These are phyloP conservation scores for Trypanosoma vivax DNA, from an alignment of 208 protist genomes.

Conservation along the genomic window DNA sequence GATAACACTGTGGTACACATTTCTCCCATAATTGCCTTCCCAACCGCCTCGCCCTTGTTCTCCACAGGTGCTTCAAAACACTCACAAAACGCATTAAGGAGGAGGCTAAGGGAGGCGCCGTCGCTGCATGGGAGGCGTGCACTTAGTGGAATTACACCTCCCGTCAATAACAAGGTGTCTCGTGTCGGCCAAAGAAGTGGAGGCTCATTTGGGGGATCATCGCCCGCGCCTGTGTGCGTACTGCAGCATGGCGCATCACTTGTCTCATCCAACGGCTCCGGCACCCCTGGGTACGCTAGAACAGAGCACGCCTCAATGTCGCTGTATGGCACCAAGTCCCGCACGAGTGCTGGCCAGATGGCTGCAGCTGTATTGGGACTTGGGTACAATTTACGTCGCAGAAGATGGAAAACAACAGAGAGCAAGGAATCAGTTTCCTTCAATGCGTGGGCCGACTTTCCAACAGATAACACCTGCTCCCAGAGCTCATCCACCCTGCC, in stretches of 20 bases:
- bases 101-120: conserved; percentile 25
- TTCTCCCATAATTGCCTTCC: conserved; percentile 5
- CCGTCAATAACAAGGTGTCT: conserved; percentile 71
- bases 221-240: neutral
- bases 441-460: conserved; percentile 31
- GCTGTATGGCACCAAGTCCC: conserved; percentile 41
- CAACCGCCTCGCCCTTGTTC: neutral
- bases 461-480: conserved; percentile 27
- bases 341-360: conserved; percentile 40
- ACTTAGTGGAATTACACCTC: conserved; percentile 77
- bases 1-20: conserved; percentile 17
- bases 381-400: conserved; percentile 26
- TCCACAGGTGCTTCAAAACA: neutral
- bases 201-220: neutral
- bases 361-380: neutral
- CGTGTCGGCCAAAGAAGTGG: conserved; percentile 34
- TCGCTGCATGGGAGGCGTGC: conserved; percentile 44
- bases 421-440: conserved; percentile 70
- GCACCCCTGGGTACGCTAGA: conserved; percentile 49
- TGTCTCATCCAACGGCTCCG: conserved; percentile 11
- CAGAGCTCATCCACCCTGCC: conserved; percentile 22
- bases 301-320: conserved; percentile 50
- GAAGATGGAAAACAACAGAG: conserved; percentile 29
- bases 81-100: conserved; percentile 33
- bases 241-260: neutral